Base-by-base conservation (phyloP, 768 basidiomycete genomes). In the Auricularia auricula-judae region DNA sequence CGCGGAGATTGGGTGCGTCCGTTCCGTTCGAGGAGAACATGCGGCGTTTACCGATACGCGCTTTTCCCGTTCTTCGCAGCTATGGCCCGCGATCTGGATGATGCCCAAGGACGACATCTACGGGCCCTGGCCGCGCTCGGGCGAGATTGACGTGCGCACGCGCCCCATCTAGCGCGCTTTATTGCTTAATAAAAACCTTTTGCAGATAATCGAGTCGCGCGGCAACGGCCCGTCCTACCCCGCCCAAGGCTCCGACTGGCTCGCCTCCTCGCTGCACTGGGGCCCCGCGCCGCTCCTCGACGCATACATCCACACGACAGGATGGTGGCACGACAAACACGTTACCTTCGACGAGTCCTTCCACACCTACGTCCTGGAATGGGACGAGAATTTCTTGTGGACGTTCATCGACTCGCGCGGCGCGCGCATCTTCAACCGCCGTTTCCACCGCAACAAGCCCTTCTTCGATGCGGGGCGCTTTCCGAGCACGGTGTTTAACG, bases 281-380 rank as follows among this genome's bases (percentile, higher is more conserved):
- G 91, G 90, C 2, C 82, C 83, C 51, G 70, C 83, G 11, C 69
- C 73, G 5, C 11, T 8, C 5, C 18, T 82, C 36, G 81, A 82
- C 69, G 74, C 78, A 35, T 76, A 76, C 53, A 75, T 75, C 65
- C 86, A 86, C 77, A 94, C 93, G 3, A 91, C 81, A 72, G 90
- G 92, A 33, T 90, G 84, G 81, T 85, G 86, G 85, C 75, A 78
- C 11, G 74, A 87, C 68, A 82, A 88, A 23, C 82, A 90, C 58
- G 78, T 81, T 2, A 81, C 83, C 67, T 93, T 84, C 72, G 84
- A 84, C 67, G 76, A 85, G 61, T 79, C 71, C 21, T 95, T 88
- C 80, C 91, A 94, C 72, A 89, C 84, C 2, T 95, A 88, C 71
- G 78, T 81, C 36, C 74, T 96, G 60, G 93, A 95, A 76, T 96